Evolutionary conservation across 2,329 filamentous ascomycete genomes (phyloP).

Genomic region (Bipolaris sorokiniana): DNA sequence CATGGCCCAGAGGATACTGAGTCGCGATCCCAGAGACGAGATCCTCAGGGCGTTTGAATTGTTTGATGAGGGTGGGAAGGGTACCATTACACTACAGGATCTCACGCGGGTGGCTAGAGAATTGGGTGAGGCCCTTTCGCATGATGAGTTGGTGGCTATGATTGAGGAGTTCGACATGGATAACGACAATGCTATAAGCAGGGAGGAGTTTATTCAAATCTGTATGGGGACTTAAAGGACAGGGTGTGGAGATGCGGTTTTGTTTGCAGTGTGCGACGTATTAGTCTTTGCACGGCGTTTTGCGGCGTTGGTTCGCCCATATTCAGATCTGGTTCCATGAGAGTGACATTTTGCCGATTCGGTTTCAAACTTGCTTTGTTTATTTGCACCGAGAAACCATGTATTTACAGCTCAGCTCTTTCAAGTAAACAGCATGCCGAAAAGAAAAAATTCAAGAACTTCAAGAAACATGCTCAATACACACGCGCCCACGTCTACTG

Average conservation of each 20-base stretch:
- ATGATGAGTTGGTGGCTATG: slow-evolving; percentile 93
- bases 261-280: neutral
- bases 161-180: slow-evolving; percentile 98
- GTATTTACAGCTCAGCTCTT: slow-evolving; percentile 46
- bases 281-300: slow-evolving; percentile 5
- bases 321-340: neutral
- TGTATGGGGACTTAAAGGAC: slow-evolving; percentile 55
- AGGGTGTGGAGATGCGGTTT: neutral
- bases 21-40: slow-evolving; percentile 87
- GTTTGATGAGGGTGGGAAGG: slow-evolving; percentile 92
- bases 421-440: slow-evolving; percentile 11
- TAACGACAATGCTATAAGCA: slow-evolving; percentile 77
- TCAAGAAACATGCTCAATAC: slow-evolving; percentile 36
- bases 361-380: slow-evolving; percentile 31
- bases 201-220: slow-evolving; percentile 71
- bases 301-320: slow-evolving; percentile 9
- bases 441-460: slow-evolving; percentile 9
- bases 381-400: slow-evolving; percentile 43
- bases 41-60: slow-evolving; percentile 89
- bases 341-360: neutral
- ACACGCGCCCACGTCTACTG: slow-evolving; percentile 61
- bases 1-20: slow-evolving; percentile 77
- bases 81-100: slow-evolving; percentile 87
- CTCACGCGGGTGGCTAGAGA: slow-evolving; percentile 86
- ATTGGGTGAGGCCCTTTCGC: slow-evolving; percentile 88